Evolutionary conservation across 306 rosid species (phyloP), one percentile per base, ranked within the genome.

Genomic region (Vigna angularis): DNA sequence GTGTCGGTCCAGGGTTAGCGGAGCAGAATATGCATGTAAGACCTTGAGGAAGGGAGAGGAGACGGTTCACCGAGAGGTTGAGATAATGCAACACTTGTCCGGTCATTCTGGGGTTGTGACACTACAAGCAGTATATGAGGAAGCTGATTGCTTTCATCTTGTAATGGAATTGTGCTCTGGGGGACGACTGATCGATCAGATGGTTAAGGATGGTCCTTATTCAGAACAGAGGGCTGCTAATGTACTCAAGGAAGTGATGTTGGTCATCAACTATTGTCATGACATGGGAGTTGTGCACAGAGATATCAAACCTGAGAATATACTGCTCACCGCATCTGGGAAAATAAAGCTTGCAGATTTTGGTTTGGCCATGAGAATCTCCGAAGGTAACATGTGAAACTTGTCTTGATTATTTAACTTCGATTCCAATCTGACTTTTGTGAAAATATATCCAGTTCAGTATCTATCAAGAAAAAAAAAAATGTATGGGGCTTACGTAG

Each of bases 221-320:
- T 91, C 96, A 0, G 99, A 96, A 81, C 91, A 93, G 14, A 90
- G 88, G 30, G 90, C 96, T 63, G 99, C 99, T 52, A 91, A 87
- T 76, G 71, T 87, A 64, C 85, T 96, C 62, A 96, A 93, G 90
- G 98, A 93, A 84, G 98, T 96, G 72, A 88, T 96, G 96, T 86
- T 93, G 24, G 99, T 96, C 79, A 84, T 96, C 67, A 93, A 96
- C 88, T 96, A 93, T 72, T 96, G 98, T 77, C 98, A 96, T 91
- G 99, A 96, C 80, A 96, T 96, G 99, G 99, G 99, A 76, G 99
- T 96, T 85, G 99, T 91, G 66, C 99, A 96, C 75, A 83, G 99
- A 84, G 99, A 96, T 87, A 63, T 96, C 81, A 96, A 96, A 82
- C 99, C 99, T 26, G 99, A 96, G 85, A 96, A 96, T 77, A 96